Conservation (phyloP, 768 basidiomycete genomes). For the Boletus edulis region DNA sequence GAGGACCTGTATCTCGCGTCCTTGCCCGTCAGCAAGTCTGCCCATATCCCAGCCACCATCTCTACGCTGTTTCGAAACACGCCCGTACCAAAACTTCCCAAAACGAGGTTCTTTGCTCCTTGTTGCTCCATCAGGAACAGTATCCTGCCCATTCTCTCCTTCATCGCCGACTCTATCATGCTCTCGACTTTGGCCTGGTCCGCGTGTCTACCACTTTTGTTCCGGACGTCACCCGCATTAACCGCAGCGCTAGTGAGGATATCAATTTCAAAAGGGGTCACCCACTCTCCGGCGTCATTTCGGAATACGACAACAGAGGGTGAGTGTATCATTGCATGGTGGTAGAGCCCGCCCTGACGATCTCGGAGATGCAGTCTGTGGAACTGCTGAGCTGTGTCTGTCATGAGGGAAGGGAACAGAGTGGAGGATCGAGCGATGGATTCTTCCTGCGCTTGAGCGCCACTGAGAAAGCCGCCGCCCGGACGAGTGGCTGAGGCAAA, state of each 20-base stretch:
- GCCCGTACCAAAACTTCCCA: constrained; percentile 79
- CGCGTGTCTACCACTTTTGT: constrained; percentile 15
- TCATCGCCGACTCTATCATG: constrained; percentile 56
- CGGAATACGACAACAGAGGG: constrained; percentile 62
- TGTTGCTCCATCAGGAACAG: constrained; percentile 62
- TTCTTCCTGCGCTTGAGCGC: constrained; percentile 79
- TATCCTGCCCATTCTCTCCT: constrained; percentile 68
- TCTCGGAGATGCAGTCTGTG: constrained; percentile 56
- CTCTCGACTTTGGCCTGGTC: constrained; percentile 21
- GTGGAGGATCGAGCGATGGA: constrained; percentile 76
- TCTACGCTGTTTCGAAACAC: constrained; percentile 66
- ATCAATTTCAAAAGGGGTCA: constrained; percentile 57
- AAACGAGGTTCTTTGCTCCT: constrained; percentile 56
- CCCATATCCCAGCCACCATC: constrained; percentile 62
- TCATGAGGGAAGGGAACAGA: constrained; percentile 60
- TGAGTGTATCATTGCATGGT: constrained; percentile 78
- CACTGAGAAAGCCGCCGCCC: constrained; percentile 73
- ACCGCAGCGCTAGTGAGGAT: constrained; percentile 74
- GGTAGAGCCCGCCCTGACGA: constrained; percentile 56
- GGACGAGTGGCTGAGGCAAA: constrained; percentile 76
- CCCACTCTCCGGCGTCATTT: constrained; percentile 57
- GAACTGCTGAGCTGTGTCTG: constrained; percentile 53
- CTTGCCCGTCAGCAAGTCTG: constrained; percentile 49
- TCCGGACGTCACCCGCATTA: constrained; percentile 56
- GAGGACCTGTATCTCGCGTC: constrained; percentile 53